Evolutionary conservation across 2,329 filamentous ascomycete genomes (phyloP), one percentile per base, ranked within the genome.

Genomic region (Lithohypha guttulata): DNA sequence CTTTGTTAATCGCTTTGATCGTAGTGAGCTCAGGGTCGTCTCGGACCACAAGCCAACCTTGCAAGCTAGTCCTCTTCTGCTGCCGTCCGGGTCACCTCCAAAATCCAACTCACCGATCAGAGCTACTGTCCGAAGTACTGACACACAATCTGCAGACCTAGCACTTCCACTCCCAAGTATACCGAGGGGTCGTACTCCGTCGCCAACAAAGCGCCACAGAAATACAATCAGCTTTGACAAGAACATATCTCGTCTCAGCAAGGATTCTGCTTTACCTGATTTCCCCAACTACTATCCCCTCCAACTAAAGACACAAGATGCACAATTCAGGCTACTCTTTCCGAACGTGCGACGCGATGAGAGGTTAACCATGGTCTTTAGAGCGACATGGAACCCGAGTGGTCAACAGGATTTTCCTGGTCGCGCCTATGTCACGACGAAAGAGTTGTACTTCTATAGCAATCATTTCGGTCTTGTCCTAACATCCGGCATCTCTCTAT

Each of bases 371-470:
- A 69, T 96, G 34, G 91, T 98, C 2, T 96, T 96, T 63, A 77
- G 87, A 31, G 89, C 87, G 11, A 84, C 85, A 1, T 98, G 91
- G 85, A 81, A 77, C 52, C 76, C 78, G 1, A 81, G 78, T 49
- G 78, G 82, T 39, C 73, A 78, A 50, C 79, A 83, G 59, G 79
- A 83, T 44, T 84, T 96, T 43, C 79, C 80, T 6, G 80, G 91
- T 1, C 77, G 91, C 38, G 78, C 93, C 17, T 98, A 93, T 57
- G 79, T 94, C 43, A 96, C 89, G 1, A 71, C 80, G 0, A 78
- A 81, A 45, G 82, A 87, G 48, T 78, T 98, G 57, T 96, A 93
- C 59, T 96, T 98, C 56, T 98, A 95, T 61, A 93, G 87, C 52
- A 83, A 96, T 54, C 84, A 95, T 55, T 78, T 95, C 57, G 91